Conservation (phyloP, 345 rosid species). For the Pugionium dolabratum region DNA sequence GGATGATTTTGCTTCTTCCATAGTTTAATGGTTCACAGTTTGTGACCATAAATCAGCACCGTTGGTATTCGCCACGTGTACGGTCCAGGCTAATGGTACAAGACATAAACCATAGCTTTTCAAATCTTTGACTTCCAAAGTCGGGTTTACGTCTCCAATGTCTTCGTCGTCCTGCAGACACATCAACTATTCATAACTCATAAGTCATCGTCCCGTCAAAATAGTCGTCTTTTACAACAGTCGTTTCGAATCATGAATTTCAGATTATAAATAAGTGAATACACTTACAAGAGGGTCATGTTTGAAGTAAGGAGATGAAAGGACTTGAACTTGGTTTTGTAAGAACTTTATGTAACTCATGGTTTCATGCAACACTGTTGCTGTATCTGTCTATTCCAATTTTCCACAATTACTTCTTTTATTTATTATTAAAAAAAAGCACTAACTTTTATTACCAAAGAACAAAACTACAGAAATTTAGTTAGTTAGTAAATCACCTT, state of each 20-base stretch:
- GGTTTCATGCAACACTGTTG: slow-evolving; percentile 84
- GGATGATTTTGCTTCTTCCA: not conserved
- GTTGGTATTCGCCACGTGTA: slow-evolving; percentile 51
- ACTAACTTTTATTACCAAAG: not conserved
- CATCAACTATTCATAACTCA: slow-evolving; percentile 31
- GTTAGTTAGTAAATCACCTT: not conserved
- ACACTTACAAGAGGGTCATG: slow-evolving; percentile 28
- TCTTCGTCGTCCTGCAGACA: slow-evolving; percentile 14
- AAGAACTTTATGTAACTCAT: slow-evolving; percentile 81
- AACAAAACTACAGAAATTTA: too few relatives aligned
- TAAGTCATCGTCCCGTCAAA: slow-evolving; percentile 1
- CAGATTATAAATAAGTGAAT: not conserved
- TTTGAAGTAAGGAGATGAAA: slow-evolving; percentile 69
- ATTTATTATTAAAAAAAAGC: not conserved
- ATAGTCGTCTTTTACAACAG: not conserved
- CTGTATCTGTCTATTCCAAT: slow-evolving; percentile 63
- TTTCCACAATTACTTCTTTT: not conserved
- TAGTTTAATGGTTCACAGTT: not conserved
- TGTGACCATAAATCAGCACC: slow-evolving; percentile 76
- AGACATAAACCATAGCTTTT: slow-evolving; percentile 67
- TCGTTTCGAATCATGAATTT: not conserved
- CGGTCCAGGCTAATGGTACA: slow-evolving; percentile 54
- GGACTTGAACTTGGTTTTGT: slow-evolving; percentile 76
- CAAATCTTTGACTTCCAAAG: slow-evolving; percentile 39
- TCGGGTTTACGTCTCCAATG: slow-evolving; percentile 4